Conservation (phyloP, 257 asterid species). For the Cynanchum wilfordii region DNA sequence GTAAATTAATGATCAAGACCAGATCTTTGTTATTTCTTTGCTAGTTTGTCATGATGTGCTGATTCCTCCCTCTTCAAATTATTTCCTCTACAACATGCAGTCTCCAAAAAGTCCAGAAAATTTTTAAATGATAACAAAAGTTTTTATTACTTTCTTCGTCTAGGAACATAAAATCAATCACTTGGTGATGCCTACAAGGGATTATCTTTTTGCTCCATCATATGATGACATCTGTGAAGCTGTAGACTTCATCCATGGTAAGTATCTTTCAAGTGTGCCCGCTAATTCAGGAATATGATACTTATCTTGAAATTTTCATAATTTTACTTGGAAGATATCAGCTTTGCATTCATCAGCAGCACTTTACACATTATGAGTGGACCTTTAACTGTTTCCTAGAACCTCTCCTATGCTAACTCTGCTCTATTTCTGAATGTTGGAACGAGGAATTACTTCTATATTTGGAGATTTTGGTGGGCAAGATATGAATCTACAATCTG, state of each 20-base stretch:
- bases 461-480: not conserved
- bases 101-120: too few relatives aligned
- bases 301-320: not conserved
- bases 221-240: conserved; percentile 65
- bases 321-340: not conserved
- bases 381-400: not conserved
- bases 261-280: conserved; percentile 7
- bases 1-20: not conserved
- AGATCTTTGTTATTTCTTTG: not conserved
- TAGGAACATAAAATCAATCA: conserved; percentile 70
- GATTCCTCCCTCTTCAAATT: not conserved
- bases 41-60: not conserved
- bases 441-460: not conserved
- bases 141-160: not conserved
- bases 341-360: not conserved
- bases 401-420: not conserved
- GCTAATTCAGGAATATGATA: not conserved
- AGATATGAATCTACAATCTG: not conserved
- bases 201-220: conserved; percentile 92
- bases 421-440: not conserved
- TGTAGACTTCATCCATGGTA: conserved; percentile 78
- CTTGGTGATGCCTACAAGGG: conserved; percentile 92
- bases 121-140: too few relatives aligned
- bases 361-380: not conserved
- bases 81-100: not conserved